Percentiles rank a stretch among this genome's conserved stretches.
phyloP scores from a whole-genome alignment of 2,329 filamentous ascomycete species.

The Neurospora sp. region DNA sequence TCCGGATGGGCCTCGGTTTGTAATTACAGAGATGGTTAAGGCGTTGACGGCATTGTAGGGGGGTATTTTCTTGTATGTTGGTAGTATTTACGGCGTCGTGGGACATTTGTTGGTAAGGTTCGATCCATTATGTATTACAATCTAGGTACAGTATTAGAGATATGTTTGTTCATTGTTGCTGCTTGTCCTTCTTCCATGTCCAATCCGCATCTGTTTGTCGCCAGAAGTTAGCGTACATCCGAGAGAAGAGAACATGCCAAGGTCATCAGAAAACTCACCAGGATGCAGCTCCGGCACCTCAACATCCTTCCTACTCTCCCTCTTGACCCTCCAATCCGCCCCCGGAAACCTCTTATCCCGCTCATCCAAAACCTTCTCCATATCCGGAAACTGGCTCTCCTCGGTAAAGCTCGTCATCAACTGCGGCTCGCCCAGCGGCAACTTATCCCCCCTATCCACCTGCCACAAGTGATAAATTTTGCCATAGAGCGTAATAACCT shows the following conservation, averaged over 20 bases:
- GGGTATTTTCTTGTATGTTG: neutral
- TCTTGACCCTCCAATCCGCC: constrained; percentile 34
- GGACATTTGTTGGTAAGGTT: neutral
- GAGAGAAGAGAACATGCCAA: neutral
- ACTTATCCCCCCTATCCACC: constrained; percentile 58
- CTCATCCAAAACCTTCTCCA: constrained; percentile 31
- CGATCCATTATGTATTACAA: neutral
- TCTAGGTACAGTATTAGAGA: neutral
- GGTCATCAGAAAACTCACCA: constrained; percentile 18
- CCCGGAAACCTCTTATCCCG: constrained; percentile 35
- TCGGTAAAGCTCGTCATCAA: constrained; percentile 45
- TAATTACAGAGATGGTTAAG: constrained; percentile 6
- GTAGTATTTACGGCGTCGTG: neutral
- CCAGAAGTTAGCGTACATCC: neutral
- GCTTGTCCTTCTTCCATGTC: constrained; percentile 12
- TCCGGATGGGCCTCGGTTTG: neutral
- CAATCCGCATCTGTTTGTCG: constrained; percentile 11
- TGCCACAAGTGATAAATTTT: constrained; percentile 87
- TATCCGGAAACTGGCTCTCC: constrained; percentile 35
- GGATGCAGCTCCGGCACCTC: constrained; percentile 31
- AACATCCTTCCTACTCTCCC: constrained; percentile 32
- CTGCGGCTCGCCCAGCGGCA: constrained; percentile 42
- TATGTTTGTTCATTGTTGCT: neutral
- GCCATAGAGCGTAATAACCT: constrained; percentile 65
- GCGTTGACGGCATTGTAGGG: neutral